These are phyloP conservation scores for Suhomyces panamericanus DNA, from an alignment of 1,139 yeast genomes.

Conservation along the genomic window DNA sequence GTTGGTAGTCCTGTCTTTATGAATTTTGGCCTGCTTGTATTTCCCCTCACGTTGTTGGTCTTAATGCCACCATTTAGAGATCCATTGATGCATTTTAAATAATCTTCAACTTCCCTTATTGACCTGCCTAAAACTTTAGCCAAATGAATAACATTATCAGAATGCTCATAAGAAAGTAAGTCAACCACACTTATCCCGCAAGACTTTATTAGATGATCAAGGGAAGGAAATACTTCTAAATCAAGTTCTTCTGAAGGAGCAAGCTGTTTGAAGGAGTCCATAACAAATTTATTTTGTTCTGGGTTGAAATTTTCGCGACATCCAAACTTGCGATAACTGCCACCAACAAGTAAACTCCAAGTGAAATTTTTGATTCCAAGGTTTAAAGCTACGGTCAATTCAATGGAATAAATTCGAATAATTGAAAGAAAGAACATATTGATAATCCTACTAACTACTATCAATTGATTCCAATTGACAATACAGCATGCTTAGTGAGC, in stretches of 20 bases:
- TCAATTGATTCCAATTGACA: not conserved
- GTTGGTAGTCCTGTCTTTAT: slow-evolving; percentile 61
- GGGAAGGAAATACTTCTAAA: slow-evolving; percentile 19
- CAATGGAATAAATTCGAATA: not conserved
- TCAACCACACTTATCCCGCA: slow-evolving; percentile 30
- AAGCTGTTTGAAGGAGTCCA: slow-evolving; percentile 33
- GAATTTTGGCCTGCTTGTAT: not conserved
- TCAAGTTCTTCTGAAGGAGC: slow-evolving; percentile 15
- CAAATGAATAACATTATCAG: slow-evolving; percentile 25
- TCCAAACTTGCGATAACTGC: too few relatives aligned
- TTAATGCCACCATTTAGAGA: slow-evolving; percentile 11
- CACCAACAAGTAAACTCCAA: too few relatives aligned
- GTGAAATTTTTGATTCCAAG: not conserved
- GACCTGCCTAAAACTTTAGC: slow-evolving; percentile 50
- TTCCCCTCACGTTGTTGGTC: slow-evolving; percentile 1
- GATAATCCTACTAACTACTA: not conserved
- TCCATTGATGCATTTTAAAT: slow-evolving; percentile 16
- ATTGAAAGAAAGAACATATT: not conserved
- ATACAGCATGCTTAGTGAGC: slow-evolving; percentile 38
- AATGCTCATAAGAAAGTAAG: slow-evolving; percentile 19
- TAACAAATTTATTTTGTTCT: slow-evolving; percentile 7
- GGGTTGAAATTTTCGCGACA: not conserved
- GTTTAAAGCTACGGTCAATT: not conserved
- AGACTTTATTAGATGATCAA: slow-evolving; percentile 16
- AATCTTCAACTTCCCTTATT: slow-evolving; percentile 46